phyloP scores from a whole-genome alignment of 495 filamentous ascomycete species.

The Entonaema liquescens region DNA sequence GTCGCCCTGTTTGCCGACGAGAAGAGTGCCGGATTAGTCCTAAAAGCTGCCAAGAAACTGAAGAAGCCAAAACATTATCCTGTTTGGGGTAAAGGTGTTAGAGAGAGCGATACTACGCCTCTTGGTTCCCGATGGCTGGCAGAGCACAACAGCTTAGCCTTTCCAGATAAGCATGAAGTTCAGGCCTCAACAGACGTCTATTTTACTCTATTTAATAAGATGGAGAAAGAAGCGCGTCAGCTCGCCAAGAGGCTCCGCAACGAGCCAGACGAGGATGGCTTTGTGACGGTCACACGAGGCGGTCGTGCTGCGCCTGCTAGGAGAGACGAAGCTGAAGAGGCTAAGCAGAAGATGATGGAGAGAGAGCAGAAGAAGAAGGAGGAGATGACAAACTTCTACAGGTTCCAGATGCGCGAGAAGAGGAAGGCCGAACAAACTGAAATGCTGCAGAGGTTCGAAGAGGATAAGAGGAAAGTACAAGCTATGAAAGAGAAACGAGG shows the following conservation, averaged over 20 bases:
- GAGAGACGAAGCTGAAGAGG: constrained; percentile 76
- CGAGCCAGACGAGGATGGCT: constrained; percentile 93
- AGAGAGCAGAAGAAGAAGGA: constrained; percentile 69
- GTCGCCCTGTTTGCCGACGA: constrained; percentile 85
- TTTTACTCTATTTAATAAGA: constrained; percentile 74
- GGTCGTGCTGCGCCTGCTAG: constrained; percentile 76
- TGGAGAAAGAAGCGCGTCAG: constrained; percentile 71
- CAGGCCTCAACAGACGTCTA: constrained; percentile 80
- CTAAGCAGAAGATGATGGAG: constrained; percentile 77
- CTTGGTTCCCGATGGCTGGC: constrained; percentile 71
- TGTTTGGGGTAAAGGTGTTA: constrained; percentile 71
- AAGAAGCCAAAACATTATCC: constrained; percentile 64
- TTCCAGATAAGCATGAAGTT: constrained; percentile 69
- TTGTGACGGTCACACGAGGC: constrained; percentile 87
- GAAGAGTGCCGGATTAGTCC: constrained; percentile 71
- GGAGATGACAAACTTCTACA: constrained; percentile 83
- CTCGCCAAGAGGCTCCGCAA: constrained; percentile 69
- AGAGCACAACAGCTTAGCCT: constrained; percentile 70
- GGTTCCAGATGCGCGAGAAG: constrained; percentile 91
- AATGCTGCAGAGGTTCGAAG: constrained; percentile 70
- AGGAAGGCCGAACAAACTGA: constrained; percentile 81
- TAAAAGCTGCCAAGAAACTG: constrained; percentile 74
- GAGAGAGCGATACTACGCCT: constrained; percentile 57
- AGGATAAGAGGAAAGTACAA: constrained; percentile 68
- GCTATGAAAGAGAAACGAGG: constrained; percentile 68